phyloP scores from a whole-genome alignment of 164 flowering plant genomes.

The Dillenia suffruticosa region DNA sequence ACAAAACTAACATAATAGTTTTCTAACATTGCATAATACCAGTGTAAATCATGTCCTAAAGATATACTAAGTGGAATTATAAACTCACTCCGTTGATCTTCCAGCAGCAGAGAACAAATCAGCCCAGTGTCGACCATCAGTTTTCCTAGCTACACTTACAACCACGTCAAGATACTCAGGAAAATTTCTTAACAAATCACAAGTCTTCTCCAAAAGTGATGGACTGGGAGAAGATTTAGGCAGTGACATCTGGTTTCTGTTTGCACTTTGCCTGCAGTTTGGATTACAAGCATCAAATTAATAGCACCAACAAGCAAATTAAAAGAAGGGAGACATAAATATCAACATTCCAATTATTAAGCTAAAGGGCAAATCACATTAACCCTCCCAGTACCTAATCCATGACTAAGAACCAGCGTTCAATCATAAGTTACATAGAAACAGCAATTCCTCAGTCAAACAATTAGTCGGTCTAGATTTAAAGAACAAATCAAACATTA shows the following conservation, averaged over 20 bases:
- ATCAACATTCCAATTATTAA: too few relatives aligned
- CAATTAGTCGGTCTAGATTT: too few relatives aligned
- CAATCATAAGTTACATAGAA: too few relatives aligned
- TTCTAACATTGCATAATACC: too few relatives aligned
- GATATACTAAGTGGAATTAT: neutral
- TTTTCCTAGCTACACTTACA: constrained; percentile 98
- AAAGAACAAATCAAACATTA: too few relatives aligned
- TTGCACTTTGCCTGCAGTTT: constrained; percentile 61
- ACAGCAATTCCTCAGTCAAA: too few relatives aligned
- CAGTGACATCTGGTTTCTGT: constrained; percentile 50
- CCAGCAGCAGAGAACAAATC: constrained; percentile 95
- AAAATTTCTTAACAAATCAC: constrained; percentile 82
- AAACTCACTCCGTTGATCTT: constrained; percentile 89
- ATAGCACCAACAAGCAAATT: neutral
- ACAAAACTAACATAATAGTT: neutral
- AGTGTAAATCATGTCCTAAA: neutral
- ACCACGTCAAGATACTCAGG: constrained; percentile 94
- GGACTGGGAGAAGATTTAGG: constrained; percentile 24
- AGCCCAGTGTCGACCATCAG: constrained; percentile 99
- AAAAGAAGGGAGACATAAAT: too few relatives aligned
- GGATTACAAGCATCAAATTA: neutral
- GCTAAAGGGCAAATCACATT: too few relatives aligned
- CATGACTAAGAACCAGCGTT: too few relatives aligned
- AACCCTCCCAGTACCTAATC: too few relatives aligned
- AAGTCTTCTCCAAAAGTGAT: constrained; percentile 85